Base-by-base conservation (phyloP, 139 green algal genomes). In the Chlamydomonas sphaeroides region DNA sequence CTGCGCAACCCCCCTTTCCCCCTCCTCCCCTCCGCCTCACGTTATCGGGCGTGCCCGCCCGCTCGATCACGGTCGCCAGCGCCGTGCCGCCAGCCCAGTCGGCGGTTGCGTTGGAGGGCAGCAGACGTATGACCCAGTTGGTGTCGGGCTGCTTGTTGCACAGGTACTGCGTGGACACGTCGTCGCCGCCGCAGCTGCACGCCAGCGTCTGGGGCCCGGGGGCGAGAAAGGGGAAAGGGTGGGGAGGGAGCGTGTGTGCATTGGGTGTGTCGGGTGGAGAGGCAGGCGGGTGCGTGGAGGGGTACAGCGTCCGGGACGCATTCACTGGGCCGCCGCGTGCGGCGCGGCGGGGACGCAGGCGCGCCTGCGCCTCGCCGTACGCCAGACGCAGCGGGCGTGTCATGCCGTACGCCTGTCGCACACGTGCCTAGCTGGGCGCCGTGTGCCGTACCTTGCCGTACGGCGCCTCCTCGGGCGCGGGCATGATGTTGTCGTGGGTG, bases 131-230 rank as follows among this genome's bases (percentile, higher is more conserved):
- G 49, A 91, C 70, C 87, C 79, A 88, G 67, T 84, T 92, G 39
- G 89, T 93, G 68, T 69, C 78, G 3, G 90, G 90, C 80, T 92
- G 90, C 85, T 90, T 80, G 70, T 72, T 83, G 80, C 89, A 92
- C 62, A 88, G 23, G 57, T 74, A 93, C 26, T 88, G 35, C 2
- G 89, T 92, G 21, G 88, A 93, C 2, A 80, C 21, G 62, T 92
- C 86, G n/a, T 84, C 83, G 3, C 88, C 90, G 23, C 88, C 88
- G 38, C 90, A 93, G 68, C 41, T 59, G 74, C 89, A 93, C 17
- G 84, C 79, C 38, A 93, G 65, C 32, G 62, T 77, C 80, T 80
- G 82, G 42, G 69, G 41, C 17, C 8, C 26, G 45, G 42, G 5
- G 35, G 36, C 18, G n/a, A n/a, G 3, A 56, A 7, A 18, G 25